phyloP scores from a whole-genome alignment of 805 yeast species.

The Candida silvicultrix region DNA sequence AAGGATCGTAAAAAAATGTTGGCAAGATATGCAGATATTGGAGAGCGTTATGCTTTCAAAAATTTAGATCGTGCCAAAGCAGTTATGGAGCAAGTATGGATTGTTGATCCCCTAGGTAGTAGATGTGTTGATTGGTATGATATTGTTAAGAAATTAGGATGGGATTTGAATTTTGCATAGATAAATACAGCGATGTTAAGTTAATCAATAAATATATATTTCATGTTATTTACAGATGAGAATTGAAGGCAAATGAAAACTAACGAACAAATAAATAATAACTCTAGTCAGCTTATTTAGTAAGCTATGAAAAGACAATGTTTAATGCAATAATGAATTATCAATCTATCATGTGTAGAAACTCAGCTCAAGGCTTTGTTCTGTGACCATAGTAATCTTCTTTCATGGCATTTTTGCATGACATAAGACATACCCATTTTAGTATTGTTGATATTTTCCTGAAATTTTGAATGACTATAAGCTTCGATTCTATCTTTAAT shows the following conservation, averaged over 20 bases:
- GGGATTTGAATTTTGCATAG: slow-evolving; percentile 61
- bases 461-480: slow-evolving; percentile 72
- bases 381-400: slow-evolving; percentile 5
- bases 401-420: slow-evolving; percentile 52
- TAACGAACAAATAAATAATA: background rate
- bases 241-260: background rate
- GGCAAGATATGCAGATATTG: slow-evolving; percentile 45
- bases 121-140: slow-evolving; percentile 68
- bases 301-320: background rate
- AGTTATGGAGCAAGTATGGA: slow-evolving; percentile 35
- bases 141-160: slow-evolving; percentile 57
- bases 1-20: slow-evolving; percentile 48
- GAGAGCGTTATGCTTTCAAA: slow-evolving; percentile 61
- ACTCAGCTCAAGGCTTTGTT: background rate
- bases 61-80: slow-evolving; percentile 42
- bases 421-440: slow-evolving; percentile 73
- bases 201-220: background rate
- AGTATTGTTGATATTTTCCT: slow-evolving; percentile 58
- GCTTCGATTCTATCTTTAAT: slow-evolving; percentile 70
- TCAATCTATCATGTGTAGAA: no score
- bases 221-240: background rate
- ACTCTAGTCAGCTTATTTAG: no score
- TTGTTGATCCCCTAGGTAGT: slow-evolving; percentile 42
- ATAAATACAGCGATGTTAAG: background rate
- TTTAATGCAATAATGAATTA: background rate